Evolutionary conservation across 2,329 filamentous ascomycete genomes (phyloP).

Genomic region (Knufia petricola): DNA sequence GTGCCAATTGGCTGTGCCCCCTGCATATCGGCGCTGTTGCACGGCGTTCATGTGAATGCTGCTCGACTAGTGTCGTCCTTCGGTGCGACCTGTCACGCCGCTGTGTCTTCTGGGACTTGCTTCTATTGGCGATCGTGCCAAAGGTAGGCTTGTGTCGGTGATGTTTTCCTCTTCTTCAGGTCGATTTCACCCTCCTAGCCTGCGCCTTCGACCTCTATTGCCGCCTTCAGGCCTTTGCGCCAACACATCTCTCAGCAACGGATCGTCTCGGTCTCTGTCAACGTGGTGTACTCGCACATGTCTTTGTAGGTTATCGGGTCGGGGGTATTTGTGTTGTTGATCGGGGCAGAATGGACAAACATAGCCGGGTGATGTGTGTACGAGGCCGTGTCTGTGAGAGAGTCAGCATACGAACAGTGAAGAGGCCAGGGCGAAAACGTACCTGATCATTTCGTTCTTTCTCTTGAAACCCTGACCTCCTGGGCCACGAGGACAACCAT

Average conservation of each 20-base stretch:
- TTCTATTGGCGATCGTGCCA: neutral
- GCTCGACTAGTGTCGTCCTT: too few relatives aligned
- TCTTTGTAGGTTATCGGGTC: conserved; percentile 90
- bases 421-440: neutral
- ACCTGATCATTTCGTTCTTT: conserved; percentile 57
- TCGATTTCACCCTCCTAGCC: conserved; percentile 28
- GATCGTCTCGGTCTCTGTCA: conserved; percentile 83
- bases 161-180: neutral
- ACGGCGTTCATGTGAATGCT: too few relatives aligned
- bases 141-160: neutral
- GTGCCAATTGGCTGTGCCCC: too few relatives aligned
- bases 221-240: conserved; percentile 77
- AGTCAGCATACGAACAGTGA: neutral
- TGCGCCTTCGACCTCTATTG: conserved; percentile 65
- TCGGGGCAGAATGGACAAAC: conserved; percentile 94
- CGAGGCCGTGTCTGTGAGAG: conserved; percentile 59
- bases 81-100: too few relatives aligned
- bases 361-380: conserved; percentile 90
- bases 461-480: conserved; percentile 60
- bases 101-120: too few relatives aligned
- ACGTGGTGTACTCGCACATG: conserved; percentile 88
- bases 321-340: conserved; percentile 84
- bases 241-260: conserved; percentile 68
- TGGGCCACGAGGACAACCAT: conserved; percentile 47
- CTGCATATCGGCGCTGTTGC: too few relatives aligned